These are phyloP conservation scores for Coniella vitis DNA, from an alignment of 2,329 filamentous ascomycete species.

Conservation along the genomic window DNA sequence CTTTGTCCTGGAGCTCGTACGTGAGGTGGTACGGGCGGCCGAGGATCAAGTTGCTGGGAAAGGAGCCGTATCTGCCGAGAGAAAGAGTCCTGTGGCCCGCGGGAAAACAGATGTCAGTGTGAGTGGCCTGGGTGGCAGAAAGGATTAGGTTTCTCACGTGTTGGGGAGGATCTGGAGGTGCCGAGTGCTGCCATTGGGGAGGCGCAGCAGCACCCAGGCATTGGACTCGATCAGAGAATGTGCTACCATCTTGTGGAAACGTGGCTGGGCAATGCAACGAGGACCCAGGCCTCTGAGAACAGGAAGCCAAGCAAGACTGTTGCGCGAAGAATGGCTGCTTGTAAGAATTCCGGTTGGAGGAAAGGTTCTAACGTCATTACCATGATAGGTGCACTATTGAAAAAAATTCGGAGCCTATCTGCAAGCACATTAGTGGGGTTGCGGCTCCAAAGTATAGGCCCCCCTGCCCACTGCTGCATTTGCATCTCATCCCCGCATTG, in stretches of 20 bases:
- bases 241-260: constrained; percentile 27
- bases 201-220: constrained; percentile 52
- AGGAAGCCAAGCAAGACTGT: constrained; percentile 3
- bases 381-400: too few relatives aligned
- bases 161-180: constrained; percentile 54
- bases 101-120: constrained; percentile 2
- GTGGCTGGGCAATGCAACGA: neutral
- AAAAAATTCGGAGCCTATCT: too few relatives aligned
- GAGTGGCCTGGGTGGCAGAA: neutral
- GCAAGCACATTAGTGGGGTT: too few relatives aligned
- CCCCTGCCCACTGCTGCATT: too few relatives aligned
- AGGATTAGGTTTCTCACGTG: constrained; percentile 36
- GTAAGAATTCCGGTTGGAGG: too few relatives aligned
- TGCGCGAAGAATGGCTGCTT: neutral
- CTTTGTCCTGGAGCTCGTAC: constrained; percentile 76
- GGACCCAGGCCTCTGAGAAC: neutral
- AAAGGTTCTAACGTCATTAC: too few relatives aligned
- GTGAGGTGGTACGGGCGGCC: constrained; percentile 89
- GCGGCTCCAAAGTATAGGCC: too few relatives aligned
- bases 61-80: constrained; percentile 86
- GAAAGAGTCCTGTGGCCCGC: constrained; percentile 65
- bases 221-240: constrained; percentile 46
- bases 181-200: constrained; percentile 52
- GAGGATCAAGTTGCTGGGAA: constrained; percentile 82
- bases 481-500: too few relatives aligned